Evolutionary conservation across 768 basidiomycete genomes (phyloP).

Genomic region (Suillus clintonianus): DNA sequence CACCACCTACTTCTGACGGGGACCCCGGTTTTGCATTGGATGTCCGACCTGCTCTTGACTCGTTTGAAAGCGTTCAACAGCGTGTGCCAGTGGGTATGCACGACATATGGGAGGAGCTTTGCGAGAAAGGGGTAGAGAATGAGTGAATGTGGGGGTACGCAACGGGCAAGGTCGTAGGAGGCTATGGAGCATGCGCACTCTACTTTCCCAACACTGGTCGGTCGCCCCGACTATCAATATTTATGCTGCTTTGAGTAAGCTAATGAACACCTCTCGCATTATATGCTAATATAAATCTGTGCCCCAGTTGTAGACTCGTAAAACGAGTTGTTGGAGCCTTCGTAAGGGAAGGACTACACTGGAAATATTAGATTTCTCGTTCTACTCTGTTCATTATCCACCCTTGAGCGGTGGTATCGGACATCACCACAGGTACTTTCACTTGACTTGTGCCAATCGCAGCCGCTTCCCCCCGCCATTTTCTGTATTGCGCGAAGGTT

Average conservation of each 20-base stretch:
- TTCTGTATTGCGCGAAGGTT: constrained; percentile 15
- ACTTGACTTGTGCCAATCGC: constrained; percentile 13
- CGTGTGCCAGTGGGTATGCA: constrained; percentile 70
- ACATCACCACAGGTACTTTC: constrained; percentile 17
- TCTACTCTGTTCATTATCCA: constrained; percentile 13
- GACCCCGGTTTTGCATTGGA: constrained; percentile 95
- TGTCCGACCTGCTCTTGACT: constrained; percentile 93
- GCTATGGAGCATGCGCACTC: not conserved
- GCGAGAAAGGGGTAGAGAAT: constrained; percentile 32
- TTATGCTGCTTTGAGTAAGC: not conserved
- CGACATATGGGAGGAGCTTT: constrained; percentile 59
- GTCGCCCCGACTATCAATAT: not conserved
- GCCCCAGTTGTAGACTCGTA: too few relatives aligned
- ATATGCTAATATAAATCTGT: not conserved
- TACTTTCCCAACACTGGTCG: not conserved
- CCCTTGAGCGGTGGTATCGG: not conserved
- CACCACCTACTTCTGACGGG: constrained; percentile 85
- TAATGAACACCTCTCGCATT: not conserved
- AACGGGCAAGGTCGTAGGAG: not conserved
- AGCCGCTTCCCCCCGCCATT: constrained; percentile 12
- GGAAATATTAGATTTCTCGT: constrained; percentile 8
- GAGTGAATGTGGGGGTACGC: not conserved
- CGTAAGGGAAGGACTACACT: not conserved
- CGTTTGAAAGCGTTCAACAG: constrained; percentile 71
- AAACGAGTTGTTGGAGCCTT: too few relatives aligned